Conservation (phyloP, 257 asterid genomes). For the Solanum pinnatisectum region DNA sequence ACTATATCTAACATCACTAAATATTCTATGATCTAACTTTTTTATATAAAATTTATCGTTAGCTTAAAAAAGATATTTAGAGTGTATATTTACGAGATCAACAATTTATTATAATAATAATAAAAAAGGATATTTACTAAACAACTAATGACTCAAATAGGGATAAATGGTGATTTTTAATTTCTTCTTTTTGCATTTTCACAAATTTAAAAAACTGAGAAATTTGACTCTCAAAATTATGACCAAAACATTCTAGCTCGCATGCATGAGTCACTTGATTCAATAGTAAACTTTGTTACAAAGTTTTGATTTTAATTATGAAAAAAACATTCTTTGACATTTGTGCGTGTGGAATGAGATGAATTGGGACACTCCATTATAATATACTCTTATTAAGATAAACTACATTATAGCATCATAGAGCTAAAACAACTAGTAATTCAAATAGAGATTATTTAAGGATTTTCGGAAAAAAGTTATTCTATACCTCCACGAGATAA, state of each 20-base stretch:
- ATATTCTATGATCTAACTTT: background rate
- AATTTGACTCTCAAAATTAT: background rate
- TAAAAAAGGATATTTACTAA: background rate
- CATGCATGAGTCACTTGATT: background rate
- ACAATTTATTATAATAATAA: too few species aligned
- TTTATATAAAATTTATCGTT: too few species aligned
- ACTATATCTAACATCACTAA: too few species aligned
- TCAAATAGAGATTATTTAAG: background rate
- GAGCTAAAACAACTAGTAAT: background rate
- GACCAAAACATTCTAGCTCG: background rate
- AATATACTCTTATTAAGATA: background rate
- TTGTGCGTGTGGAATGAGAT: background rate
- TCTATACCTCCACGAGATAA: too few species aligned
- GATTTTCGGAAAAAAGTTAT: rapidly evolving
- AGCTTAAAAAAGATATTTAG: background rate
- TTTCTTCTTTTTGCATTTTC: background rate
- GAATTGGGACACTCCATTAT: background rate
- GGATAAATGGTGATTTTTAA: background rate
- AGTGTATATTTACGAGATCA: too few species aligned
- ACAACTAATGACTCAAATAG: background rate
- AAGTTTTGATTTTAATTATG: background rate
- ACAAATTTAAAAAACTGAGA: background rate
- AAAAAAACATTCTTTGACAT: background rate
- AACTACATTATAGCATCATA: background rate
- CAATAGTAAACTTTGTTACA: background rate